Base-by-base conservation (phyloP, 1,284 basidiomycete genomes). In the Puccinia hordei region DNA sequence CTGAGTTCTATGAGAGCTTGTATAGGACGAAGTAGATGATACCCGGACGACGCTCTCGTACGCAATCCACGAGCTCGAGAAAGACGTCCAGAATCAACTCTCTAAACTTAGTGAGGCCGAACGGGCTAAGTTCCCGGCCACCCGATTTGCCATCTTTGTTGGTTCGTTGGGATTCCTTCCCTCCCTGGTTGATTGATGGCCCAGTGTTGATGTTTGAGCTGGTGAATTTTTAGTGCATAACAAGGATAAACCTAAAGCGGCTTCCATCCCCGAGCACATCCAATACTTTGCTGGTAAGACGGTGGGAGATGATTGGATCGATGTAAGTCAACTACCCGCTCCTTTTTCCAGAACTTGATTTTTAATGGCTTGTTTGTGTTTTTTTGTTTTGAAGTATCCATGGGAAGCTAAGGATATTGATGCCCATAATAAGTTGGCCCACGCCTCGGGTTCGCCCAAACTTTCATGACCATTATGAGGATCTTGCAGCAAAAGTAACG, bases 21-120 rank as follows among this genome's bases (percentile, higher is more conserved):
- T 51, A 38, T 82, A 94, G 92, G 95, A 98, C 85, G 95, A 97
- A 86, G 91, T 97, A 46, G 95, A 97, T 85, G 95, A 97, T 86
- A 92, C 94, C 15, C 91, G 95, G 83, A 95, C 93, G 85, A 95
- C 85, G 8, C 82, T 85, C 22, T 82, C 82, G 82, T 98, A 97
- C 85, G 94, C 94, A 13, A 87, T 95, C 66, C 88, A 89, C 30
- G 95, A 98, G 86, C 90, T 98, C 51, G 88, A 91, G 85, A 92
- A 91, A 84, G 95, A 98, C 84, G 91, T 95, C 74, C 91, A 93
- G 33, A n/a, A 5, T 19, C 65, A 83, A 79, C 79, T 83, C 44
- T 53, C 79, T 3, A 73, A 76, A n/a, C 69, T 82, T n/a, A 79
- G 77, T 27, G 63, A 88, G 15, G 91, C 94, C 84, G 90, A 92